Percentiles rank a stretch among this genome's conserved stretches.
Evolutionary conservation across 1,139 yeast species (phyloP).

Genomic region (Saccharomyces hybrid): DNA sequence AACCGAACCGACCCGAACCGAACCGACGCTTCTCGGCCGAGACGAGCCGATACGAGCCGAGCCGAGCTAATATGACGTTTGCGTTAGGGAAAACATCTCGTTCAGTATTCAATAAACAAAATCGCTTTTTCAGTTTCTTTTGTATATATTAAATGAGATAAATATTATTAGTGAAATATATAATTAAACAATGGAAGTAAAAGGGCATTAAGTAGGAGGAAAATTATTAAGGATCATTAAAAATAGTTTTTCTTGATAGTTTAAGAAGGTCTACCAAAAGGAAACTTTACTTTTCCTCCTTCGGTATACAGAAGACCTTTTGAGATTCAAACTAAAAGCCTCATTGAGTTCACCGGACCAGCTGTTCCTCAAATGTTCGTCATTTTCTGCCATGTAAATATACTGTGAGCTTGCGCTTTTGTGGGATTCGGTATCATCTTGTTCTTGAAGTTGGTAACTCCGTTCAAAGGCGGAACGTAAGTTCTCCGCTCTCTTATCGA

Average conservation of each 20-base stretch:
- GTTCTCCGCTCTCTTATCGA: not conserved
- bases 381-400: not conserved
- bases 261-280: not conserved
- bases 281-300: not conserved
- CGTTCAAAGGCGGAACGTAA: not conserved
- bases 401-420: not conserved
- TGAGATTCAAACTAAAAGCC: not conserved
- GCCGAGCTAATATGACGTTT: not conserved
- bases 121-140: not conserved
- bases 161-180: not conserved
- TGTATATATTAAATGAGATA: too few relatives aligned
- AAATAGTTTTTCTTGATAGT: not conserved
- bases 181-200: not conserved
- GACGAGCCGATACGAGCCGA: not conserved
- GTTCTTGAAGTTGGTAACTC: not conserved
- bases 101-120: too few relatives aligned
- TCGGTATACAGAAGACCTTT: not conserved
- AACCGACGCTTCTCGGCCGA: not conserved
- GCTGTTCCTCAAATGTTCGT: not conserved
- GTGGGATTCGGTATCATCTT: not conserved
- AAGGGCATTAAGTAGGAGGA: too few relatives aligned
- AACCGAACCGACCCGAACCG: too few relatives aligned
- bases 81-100: not conserved
- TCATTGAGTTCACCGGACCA: not conserved
- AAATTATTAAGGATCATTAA: too few relatives aligned